Evolutionary conservation across 768 basidiomycete genomes (phyloP), one percentile per base, ranked within the genome.

Genomic region (Trametes maxima): DNA sequence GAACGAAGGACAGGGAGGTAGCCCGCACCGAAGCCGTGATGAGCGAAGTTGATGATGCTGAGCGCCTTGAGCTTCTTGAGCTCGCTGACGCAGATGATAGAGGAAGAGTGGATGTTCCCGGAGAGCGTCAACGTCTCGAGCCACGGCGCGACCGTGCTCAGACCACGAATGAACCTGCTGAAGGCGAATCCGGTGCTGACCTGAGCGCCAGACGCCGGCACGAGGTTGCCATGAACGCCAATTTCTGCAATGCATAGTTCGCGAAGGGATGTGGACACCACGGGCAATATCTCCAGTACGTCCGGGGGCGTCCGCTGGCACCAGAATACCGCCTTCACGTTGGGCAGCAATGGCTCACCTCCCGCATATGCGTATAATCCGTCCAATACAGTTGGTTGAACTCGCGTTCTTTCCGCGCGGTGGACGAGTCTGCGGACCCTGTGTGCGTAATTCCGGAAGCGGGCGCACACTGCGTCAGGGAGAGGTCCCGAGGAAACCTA

Each of bases 41-140:
- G 49, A 3, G 57, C 47, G 48, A 50, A 39, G 57, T 58, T 58
- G 49, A 58, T 36, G 47, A 58, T 44, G 25, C 24, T 49, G 25
- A 58, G 42, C 1, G 57, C 17, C 25, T 36, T 17, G 40, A 58
- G 49, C 25, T 51, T 16, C 25, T 51, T 42, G 7, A 58, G 49
- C 40, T 22, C 49, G 48, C 40, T 21, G 19, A 51, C 33, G 33
- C 40, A 44, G 25, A 51, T n/a, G 28, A 51, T 44, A 5, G 49
- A 40, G 19, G 57, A 58, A 2, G 49, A 16, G 40, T 25, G 40
- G 40, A 58, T 22, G 28, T 42, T 35, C 40, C 57, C 57, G 16
- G 48, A 51, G 12, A 58, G 42, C 39, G 48, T 43, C n/a, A 58
- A 48, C 10, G 49, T 51, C 28, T 58, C 49, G 21, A 58, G 42